Percentiles rank a stretch among this genome's conserved stretches.
phyloP scores from a whole-genome alignment of 768 basidiomycete genomes.

The Tulasnella sp. region DNA sequence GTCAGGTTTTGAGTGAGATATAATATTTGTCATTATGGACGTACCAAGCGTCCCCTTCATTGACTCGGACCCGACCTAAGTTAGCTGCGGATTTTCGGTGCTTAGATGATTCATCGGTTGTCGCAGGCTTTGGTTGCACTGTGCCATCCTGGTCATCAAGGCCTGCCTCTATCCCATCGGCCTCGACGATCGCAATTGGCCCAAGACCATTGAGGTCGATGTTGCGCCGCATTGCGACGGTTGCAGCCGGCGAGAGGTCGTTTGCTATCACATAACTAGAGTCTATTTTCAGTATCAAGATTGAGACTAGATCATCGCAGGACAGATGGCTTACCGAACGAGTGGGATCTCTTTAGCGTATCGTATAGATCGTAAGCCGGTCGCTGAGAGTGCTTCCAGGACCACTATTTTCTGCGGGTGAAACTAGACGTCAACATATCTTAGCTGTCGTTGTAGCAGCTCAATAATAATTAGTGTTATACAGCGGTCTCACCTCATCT shows the following conservation, averaged over 20 bases:
- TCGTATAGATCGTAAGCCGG: slow-evolving; percentile 88
- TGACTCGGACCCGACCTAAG: slow-evolving; percentile 58
- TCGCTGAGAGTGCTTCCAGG: slow-evolving; percentile 90
- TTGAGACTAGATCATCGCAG: neutral
- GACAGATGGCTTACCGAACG: slow-evolving; percentile 50
- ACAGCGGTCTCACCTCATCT: neutral
- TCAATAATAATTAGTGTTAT: too few relatives aligned
- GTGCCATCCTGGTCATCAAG: neutral
- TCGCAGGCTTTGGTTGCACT: neutral
- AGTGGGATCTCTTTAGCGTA: slow-evolving; percentile 96
- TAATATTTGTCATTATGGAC: slow-evolving; percentile 18
- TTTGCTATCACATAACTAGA: slow-evolving; percentile 86
- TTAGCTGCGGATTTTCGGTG: slow-evolving; percentile 8
- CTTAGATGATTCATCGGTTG: slow-evolving; percentile 16
- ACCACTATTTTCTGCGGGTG: slow-evolving; percentile 59
- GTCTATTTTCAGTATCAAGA: slow-evolving; percentile 16
- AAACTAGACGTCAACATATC: slow-evolving; percentile 29
- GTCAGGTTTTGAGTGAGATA: neutral
- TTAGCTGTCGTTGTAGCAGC: neutral
- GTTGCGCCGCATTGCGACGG: slow-evolving; percentile 77
- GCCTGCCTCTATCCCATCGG: slow-evolving; percentile 20
- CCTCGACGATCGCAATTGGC: neutral
- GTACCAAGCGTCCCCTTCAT: slow-evolving; percentile 92
- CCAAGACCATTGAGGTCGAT: slow-evolving; percentile 69
- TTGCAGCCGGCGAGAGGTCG: slow-evolving; percentile 75